A percentile compares a stretch with the other conserved stretches of the same genome.
phyloP scores from a whole-genome alignment of 176 grass and related monocot genomes.

The Oryza meyeriana region DNA sequence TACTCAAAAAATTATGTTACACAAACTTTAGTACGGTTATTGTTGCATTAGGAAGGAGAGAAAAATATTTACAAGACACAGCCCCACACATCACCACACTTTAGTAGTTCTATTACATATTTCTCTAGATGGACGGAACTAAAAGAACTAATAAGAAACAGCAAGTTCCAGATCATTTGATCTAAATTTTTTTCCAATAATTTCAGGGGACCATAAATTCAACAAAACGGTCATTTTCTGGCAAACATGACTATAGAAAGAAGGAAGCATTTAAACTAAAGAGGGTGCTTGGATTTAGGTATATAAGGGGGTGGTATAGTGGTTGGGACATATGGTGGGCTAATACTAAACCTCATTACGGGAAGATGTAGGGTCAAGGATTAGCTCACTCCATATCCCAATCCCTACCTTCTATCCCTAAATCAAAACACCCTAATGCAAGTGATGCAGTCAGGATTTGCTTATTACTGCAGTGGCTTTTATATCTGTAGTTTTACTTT shows the following conservation, averaged over 20 bases:
- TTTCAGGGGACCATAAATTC: background rate
- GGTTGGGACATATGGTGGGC: no score
- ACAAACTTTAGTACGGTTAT: conserved; percentile 2
- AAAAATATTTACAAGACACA: no score
- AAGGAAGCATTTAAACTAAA: background rate
- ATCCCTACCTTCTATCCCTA: background rate
- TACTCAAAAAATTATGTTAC: background rate
- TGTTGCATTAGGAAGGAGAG: no score
- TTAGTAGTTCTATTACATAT: background rate
- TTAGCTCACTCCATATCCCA: background rate
- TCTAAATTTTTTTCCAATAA: background rate
- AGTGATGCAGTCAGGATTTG: background rate
- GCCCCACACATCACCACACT: no score
- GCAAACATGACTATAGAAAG: background rate
- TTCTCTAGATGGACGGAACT: background rate
- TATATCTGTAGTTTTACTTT: background rate
- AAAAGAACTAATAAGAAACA: background rate
- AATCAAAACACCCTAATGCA: conserved; percentile 7
- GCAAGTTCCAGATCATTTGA: background rate
- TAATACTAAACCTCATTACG: background rate
- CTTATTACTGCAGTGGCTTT: background rate
- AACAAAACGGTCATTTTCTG: background rate
- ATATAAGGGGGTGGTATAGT: no score
- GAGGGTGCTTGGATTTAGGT: no score
- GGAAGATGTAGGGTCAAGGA: background rate